Evolutionary conservation across 495 filamentous ascomycete species (phyloP).

Genomic region (Penicillium salamii): DNA sequence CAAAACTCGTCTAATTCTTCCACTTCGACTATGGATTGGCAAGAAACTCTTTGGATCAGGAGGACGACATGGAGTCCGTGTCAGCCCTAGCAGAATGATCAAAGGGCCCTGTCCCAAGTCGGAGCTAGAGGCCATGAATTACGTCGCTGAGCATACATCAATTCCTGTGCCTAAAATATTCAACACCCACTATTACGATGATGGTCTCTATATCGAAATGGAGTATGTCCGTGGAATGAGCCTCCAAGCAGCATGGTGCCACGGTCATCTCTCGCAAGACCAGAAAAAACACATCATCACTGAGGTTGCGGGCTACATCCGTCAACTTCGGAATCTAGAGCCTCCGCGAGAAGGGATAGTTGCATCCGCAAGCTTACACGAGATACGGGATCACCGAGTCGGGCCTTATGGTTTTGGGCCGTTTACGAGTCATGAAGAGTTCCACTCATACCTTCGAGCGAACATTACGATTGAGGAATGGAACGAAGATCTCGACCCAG

Average conservation of each 20-base stretch:
- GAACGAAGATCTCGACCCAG: conserved; percentile 1
- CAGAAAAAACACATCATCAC: conserved; percentile 6
- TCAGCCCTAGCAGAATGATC: conserved; percentile 8
- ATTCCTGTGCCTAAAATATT: neutral
- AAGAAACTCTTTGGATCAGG: neutral
- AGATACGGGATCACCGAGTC: conserved; percentile 9
- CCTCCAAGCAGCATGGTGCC: conserved; percentile 6
- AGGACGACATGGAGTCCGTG: conserved; percentile 4
- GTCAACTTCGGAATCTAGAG: conserved; percentile 6
- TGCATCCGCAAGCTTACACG: conserved; percentile 5
- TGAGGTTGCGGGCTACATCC: conserved; percentile 10
- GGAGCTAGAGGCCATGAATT: neutral
- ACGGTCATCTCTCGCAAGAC: conserved; percentile 10
- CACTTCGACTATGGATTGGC: conserved; percentile 1
- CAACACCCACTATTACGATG: neutral
- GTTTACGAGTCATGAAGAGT: conserved; percentile 8
- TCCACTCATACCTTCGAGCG: conserved; percentile 14
- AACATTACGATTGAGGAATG: conserved; percentile 10
- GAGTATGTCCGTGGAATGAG: conserved; percentile 3
- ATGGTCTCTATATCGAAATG: conserved; percentile 8
- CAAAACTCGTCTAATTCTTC: neutral
- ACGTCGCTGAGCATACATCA: neutral
- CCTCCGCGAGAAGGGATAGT: conserved; percentile 10
- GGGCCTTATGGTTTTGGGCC: conserved; percentile 8
- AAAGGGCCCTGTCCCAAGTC: conserved; percentile 2